phyloP scores from a whole-genome alignment of 305 asterid species.

The Ilex paraguariensis region DNA sequence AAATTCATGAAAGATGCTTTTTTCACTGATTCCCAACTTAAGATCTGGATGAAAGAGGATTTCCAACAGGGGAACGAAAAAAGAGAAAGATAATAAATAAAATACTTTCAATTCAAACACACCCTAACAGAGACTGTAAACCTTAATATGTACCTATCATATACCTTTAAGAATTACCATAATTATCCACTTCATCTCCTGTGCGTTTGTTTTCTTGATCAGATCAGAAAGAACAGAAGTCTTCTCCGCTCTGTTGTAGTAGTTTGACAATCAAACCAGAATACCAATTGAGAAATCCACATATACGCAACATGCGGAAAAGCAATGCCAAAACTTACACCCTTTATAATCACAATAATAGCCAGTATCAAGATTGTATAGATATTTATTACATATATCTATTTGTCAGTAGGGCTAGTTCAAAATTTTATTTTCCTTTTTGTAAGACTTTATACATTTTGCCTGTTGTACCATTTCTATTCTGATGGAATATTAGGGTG shows the following conservation, averaged over 20 bases:
- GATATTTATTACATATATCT: too few species aligned
- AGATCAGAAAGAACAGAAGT: conserved; percentile 62
- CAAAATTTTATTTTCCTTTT: too few species aligned
- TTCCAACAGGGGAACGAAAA: conserved; percentile 11
- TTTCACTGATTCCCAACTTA: conserved; percentile 91
- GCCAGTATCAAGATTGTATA: too few species aligned
- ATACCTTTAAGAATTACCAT: conserved; percentile 95
- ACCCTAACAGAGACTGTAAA: background rate
- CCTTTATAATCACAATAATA: too few species aligned
- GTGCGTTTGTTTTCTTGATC: conserved; percentile 81
- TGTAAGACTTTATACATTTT: too few species aligned
- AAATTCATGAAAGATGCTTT: conserved; percentile 90
- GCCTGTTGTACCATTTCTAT: too few species aligned
- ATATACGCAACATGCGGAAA: conserved; percentile 4
- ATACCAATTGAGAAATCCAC: conserved; percentile 12
- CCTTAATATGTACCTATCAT: conserved; percentile 8
- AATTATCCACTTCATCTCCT: conserved; percentile 97
- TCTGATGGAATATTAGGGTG: too few species aligned
- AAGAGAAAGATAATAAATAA: conserved; percentile 8
- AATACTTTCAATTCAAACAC: conserved; percentile 1
- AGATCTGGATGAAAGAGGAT: conserved; percentile 49
- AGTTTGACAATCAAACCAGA: conserved; percentile 17
- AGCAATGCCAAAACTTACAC: background rate
- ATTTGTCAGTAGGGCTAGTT: too few species aligned
- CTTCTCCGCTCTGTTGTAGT: conserved; percentile 61